A percentile compares a stretch with the other conserved stretches of the same genome.
These are phyloP conservation scores for Piloderma croceum DNA, from an alignment of 768 basidiomycete genomes.

Conservation along the genomic window DNA sequence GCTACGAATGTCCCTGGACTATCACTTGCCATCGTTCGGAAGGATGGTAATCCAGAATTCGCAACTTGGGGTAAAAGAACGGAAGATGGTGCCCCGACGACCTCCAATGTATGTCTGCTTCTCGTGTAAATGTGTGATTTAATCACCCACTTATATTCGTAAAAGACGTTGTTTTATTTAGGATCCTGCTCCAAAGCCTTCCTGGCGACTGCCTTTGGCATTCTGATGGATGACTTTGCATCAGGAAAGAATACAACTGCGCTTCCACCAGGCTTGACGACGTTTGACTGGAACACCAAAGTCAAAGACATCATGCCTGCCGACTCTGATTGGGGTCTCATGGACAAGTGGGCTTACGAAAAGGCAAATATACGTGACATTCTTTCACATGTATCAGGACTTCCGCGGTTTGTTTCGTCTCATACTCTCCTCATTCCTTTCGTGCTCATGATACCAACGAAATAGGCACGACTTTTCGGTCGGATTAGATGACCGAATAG, in stretches of 20 bases:
- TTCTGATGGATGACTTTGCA: conserved; percentile 38
- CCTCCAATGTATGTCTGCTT: conserved; percentile 25
- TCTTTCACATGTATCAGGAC: conserved; percentile 33
- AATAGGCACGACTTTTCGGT: conserved; percentile 28
- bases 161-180: conserved; percentile 33
- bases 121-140: background rate
- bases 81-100: conserved; percentile 28
- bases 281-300: conserved; percentile 33
- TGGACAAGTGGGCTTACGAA: conserved; percentile 35
- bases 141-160: background rate
- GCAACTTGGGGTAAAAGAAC: conserved; percentile 31
- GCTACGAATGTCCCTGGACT: conserved; percentile 26
- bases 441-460: background rate
- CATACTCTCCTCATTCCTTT: background rate
- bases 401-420: conserved; percentile 22
- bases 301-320: conserved; percentile 32
- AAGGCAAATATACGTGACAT: conserved; percentile 32
- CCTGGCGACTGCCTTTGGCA: conserved; percentile 32
- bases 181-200: conserved; percentile 38
- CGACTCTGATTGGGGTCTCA: conserved; percentile 35
- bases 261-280: conserved; percentile 24
- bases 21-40: conserved; percentile 23
- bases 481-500: conserved; percentile 16
- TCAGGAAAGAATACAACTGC: conserved; percentile 28
- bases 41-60: conserved; percentile 21